A percentile compares a stretch with the other conserved stretches of the same genome.
phyloP scores from a whole-genome alignment of 1,139 yeast genomes.

The Kurtzmaniella quercitrusa region DNA sequence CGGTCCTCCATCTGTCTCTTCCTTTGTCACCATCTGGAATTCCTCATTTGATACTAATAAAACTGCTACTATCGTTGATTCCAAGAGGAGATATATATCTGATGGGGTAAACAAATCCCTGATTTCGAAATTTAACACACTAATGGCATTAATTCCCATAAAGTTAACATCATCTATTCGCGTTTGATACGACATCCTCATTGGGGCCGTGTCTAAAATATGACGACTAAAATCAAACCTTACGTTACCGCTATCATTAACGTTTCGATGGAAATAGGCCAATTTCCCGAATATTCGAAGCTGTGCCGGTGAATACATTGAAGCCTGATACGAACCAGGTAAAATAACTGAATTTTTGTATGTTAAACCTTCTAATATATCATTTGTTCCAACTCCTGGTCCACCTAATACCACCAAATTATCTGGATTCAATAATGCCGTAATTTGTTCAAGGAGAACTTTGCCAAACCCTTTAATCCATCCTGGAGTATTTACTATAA shows the following conservation, averaged over 20 bases:
- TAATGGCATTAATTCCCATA: conserved; percentile 34
- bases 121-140: conserved; percentile 31
- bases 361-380: conserved; percentile 19
- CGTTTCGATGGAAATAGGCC: conserved; percentile 48
- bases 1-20: not conserved
- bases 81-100: conserved; percentile 44
- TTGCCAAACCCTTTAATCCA: conserved; percentile 92
- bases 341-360: conserved; percentile 17
- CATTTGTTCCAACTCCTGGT: conserved; percentile 11
- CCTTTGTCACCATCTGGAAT: conserved; percentile 1
- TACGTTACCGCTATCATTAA: not conserved
- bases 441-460: conserved; percentile 51
- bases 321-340: conserved; percentile 26
- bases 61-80: conserved; percentile 52
- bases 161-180: conserved; percentile 14
- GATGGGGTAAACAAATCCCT: conserved; percentile 20
- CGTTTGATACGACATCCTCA: conserved; percentile 40
- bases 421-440: conserved; percentile 48
- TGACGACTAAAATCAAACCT: conserved; percentile 47
- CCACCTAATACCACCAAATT: conserved; percentile 35
- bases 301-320: conserved; percentile 48
- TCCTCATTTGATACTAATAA: conserved; percentile 23
- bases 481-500: conserved; percentile 82
- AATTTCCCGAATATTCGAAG: conserved; percentile 48
- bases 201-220: conserved; percentile 44